These are phyloP conservation scores for Heterobasidion parviporum DNA, from an alignment of 1,284 basidiomycete genomes.

Conservation along the genomic window DNA sequence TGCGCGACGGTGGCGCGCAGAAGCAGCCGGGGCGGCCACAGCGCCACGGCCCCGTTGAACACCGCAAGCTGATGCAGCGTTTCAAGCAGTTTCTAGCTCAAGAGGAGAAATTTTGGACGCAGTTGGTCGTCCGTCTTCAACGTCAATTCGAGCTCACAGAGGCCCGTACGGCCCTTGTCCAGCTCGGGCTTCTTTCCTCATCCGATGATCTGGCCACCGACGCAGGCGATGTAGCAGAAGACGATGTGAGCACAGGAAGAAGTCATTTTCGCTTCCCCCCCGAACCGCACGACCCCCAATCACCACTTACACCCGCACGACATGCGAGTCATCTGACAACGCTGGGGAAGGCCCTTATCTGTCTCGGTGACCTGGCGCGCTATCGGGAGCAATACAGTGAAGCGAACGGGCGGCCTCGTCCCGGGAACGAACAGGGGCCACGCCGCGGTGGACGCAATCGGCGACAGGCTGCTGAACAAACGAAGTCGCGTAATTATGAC, in stretches of 20 bases:
- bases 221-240: slow-evolving; percentile 14
- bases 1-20: slow-evolving; percentile 38
- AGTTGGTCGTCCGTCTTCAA: slow-evolving; percentile 65
- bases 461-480: slow-evolving; percentile 25
- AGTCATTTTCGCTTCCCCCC: slow-evolving; percentile 53
- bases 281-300: slow-evolving; percentile 30
- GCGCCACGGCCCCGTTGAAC: slow-evolving; percentile 60
- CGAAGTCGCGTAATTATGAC: slow-evolving; percentile 51
- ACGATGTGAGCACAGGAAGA: slow-evolving; percentile 6
- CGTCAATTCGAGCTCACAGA: slow-evolving; percentile 60
- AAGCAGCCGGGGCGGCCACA: slow-evolving; percentile 29
- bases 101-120: slow-evolving; percentile 85
- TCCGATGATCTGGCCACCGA: slow-evolving; percentile 20
- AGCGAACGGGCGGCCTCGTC: slow-evolving; percentile 47
- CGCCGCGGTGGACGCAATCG: slow-evolving; percentile 34
- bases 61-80: slow-evolving; percentile 78
- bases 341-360: slow-evolving; percentile 84
- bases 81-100: slow-evolving; percentile 82
- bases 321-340: slow-evolving; percentile 58
- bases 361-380: slow-evolving; percentile 88
- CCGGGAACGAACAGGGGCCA: slow-evolving; percentile 53
- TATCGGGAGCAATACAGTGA: slow-evolving; percentile 90
- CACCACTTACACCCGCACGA: slow-evolving; percentile 40
- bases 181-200: slow-evolving; percentile 44
- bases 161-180: slow-evolving; percentile 44